These are phyloP conservation scores for Tricholoma saponaceum DNA, from an alignment of 768 basidiomycete species.

Conservation along the genomic window DNA sequence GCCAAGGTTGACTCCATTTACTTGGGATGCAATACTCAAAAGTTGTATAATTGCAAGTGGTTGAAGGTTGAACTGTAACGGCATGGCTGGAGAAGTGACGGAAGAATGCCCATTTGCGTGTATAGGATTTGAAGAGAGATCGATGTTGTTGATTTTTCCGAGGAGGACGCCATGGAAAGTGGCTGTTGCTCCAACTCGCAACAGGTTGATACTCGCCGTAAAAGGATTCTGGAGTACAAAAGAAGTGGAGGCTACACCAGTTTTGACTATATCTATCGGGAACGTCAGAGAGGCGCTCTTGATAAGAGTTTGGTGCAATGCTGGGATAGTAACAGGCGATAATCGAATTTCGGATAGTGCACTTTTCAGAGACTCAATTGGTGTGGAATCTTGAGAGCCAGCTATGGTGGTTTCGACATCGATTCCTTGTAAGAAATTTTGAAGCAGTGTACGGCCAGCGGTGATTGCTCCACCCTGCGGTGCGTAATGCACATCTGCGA, in stretches of 20 bases:
- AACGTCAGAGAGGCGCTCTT: constrained; percentile 51
- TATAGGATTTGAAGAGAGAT: constrained; percentile 53
- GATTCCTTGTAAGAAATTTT: constrained; percentile 67
- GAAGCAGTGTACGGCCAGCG: constrained; percentile 52
- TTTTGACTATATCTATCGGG: constrained; percentile 57
- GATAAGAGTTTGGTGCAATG: constrained; percentile 60
- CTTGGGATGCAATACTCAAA: constrained; percentile 43
- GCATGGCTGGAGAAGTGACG: constrained; percentile 52
- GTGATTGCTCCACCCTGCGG: constrained; percentile 50
- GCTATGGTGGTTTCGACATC: constrained; percentile 50
- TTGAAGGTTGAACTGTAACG: constrained; percentile 61
- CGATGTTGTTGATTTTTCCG: constrained; percentile 54
- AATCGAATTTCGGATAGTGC: constrained; percentile 60
- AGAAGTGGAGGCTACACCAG: constrained; percentile 52
- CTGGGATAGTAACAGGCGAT: constrained; percentile 60
- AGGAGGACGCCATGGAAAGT: constrained; percentile 52
- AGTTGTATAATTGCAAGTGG: constrained; percentile 58
- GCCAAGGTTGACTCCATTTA: constrained; percentile 58
- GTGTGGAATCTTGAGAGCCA: constrained; percentile 53
- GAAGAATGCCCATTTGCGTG: constrained; percentile 55
- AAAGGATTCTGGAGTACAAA: constrained; percentile 67
- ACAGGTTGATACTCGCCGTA: constrained; percentile 64
- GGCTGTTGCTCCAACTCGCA: constrained; percentile 50
- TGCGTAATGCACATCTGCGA: constrained; percentile 54
- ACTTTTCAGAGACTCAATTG: constrained; percentile 54